Conservation (phyloP, 768 basidiomycete genomes). For the Ephemerocybe angulata region DNA sequence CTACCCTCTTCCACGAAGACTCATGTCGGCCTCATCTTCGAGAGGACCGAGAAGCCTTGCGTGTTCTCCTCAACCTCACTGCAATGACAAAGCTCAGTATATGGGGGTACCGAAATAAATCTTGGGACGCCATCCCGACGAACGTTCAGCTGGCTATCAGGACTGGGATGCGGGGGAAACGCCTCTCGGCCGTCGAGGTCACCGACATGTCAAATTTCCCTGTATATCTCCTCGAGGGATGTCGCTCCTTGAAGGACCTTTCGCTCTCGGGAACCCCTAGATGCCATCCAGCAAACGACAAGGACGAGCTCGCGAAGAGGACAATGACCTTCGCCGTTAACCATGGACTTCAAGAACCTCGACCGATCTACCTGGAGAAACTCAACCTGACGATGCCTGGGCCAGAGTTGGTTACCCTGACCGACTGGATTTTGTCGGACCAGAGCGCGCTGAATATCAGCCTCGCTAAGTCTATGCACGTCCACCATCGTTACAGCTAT, state of each 20-base stretch:
- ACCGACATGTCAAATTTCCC: conserved; percentile 1
- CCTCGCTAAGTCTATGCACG: not conserved
- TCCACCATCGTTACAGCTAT: not conserved
- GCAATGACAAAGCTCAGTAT: not conserved
- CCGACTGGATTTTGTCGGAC: conserved; percentile 3
- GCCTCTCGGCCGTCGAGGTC: not conserved
- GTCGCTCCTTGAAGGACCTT: conserved; percentile 3
- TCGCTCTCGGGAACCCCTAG: not conserved
- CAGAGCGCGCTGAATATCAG: conserved; percentile 1
- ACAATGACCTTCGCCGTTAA: conserved; percentile 1
- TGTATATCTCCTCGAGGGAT: conserved; percentile 8
- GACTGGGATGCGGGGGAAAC: not conserved
- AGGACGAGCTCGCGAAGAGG: not conserved
- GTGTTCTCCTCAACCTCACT: conserved; percentile 4
- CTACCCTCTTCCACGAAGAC: conserved; percentile 3
- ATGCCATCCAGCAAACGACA: not conserved
- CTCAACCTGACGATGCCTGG: not conserved
- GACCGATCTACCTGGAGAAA: conserved; percentile 2
- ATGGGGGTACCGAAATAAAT: not conserved
- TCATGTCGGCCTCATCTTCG: not conserved
- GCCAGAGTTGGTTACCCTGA: not conserved
- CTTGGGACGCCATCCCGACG: not conserved
- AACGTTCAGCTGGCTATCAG: conserved; percentile 3
- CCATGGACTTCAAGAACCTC: not conserved
- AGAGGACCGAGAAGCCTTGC: not conserved